phyloP scores from a whole-genome alignment of 495 filamentous ascomycete genomes.

The Neurospora sp. region DNA sequence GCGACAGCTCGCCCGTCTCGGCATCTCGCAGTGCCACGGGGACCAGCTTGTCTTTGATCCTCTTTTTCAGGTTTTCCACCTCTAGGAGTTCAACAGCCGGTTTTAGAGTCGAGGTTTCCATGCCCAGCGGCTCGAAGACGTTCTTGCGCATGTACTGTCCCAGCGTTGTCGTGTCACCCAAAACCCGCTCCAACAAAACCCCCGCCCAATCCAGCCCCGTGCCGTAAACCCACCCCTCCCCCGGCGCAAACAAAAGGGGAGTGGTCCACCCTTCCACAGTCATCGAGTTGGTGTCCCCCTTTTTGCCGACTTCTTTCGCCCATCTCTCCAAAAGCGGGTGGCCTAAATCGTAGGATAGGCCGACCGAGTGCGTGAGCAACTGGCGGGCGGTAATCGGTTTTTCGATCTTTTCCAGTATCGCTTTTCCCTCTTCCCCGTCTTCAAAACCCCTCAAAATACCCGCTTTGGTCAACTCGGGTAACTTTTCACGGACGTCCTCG shows the following conservation, averaged over 20 bases:
- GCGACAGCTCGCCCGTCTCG: conserved; percentile 2
- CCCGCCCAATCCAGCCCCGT: conserved; percentile 24
- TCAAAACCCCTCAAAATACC: conserved; percentile 17
- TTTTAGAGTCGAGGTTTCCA: conserved; percentile 14
- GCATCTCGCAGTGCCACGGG: conserved; percentile 1
- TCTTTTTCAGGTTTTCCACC: neutral
- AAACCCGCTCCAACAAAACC: conserved; percentile 12
- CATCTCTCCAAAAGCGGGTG: conserved; percentile 18
- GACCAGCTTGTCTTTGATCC: neutral
- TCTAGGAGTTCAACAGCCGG: neutral
- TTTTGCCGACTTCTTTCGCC: conserved; percentile 12
- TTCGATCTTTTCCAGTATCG: conserved; percentile 18
- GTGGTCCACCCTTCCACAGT: conserved; percentile 20
- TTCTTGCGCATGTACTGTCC: conserved; percentile 14
- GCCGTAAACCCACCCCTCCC: conserved; percentile 24
- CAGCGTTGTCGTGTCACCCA: neutral
- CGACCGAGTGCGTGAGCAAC: conserved; percentile 24
- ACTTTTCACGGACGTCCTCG: conserved; percentile 12
- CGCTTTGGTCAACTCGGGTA: conserved; percentile 15
- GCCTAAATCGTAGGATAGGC: conserved; percentile 17
- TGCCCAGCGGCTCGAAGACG: conserved; percentile 15
- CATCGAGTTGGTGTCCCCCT: conserved; percentile 2
- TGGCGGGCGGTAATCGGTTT: conserved; percentile 20
- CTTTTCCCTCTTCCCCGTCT: conserved; percentile 2
- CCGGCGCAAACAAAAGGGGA: conserved; percentile 21